A percentile compares a stretch with the other conserved stretches of the same genome.
Evolutionary conservation across 202 grass and related monocot species (phyloP).

Genomic region (Zizania palustris): DNA sequence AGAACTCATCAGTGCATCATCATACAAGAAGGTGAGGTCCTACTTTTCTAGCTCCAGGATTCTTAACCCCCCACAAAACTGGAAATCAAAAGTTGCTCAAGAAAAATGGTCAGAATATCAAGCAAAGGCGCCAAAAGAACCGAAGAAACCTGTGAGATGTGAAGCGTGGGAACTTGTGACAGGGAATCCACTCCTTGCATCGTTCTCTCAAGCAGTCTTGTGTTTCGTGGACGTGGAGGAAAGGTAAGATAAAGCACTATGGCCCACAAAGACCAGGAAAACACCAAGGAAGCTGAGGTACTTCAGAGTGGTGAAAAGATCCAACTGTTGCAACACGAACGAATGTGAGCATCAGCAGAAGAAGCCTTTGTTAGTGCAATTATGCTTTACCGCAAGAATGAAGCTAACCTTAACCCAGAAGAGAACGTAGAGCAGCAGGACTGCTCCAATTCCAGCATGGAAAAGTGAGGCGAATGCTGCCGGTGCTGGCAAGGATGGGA

Average conservation of each 20-base stretch:
- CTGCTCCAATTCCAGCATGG: conserved; percentile 78
- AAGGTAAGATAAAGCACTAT: conserved; percentile 72
- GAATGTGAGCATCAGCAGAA: conserved; percentile 1
- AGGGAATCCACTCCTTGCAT: neutral
- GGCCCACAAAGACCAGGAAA: conserved; percentile 81
- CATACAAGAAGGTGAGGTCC: conserved; percentile 48
- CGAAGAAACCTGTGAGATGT: neutral
- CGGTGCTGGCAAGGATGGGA: conserved; percentile 63
- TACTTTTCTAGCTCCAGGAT: conserved; percentile 46
- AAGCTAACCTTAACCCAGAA: conserved; percentile 89
- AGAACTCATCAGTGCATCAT: conserved; percentile 38
- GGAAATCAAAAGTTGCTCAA: conserved; percentile 44
- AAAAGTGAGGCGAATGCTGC: conserved; percentile 74
- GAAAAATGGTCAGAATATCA: conserved; percentile 45
- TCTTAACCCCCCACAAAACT: conserved; percentile 33
- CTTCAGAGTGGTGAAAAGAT: conserved; percentile 95
- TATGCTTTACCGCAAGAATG: conserved; percentile 1
- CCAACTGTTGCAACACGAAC: conserved; percentile 64
- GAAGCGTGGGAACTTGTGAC: conserved; percentile 30
- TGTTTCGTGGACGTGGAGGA: conserved; percentile 64
- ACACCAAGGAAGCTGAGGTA: conserved; percentile 60
- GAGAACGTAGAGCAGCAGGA: conserved; percentile 85
- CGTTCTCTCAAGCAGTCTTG: conserved; percentile 71
- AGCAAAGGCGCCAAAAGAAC: conserved; percentile 16
- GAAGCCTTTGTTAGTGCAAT: neutral